Percentiles rank a stretch among this genome's conserved stretches.
Evolutionary conservation across 2,329 filamentous ascomycete species (phyloP).

Genomic region (Dactylonectria estremocensis): DNA sequence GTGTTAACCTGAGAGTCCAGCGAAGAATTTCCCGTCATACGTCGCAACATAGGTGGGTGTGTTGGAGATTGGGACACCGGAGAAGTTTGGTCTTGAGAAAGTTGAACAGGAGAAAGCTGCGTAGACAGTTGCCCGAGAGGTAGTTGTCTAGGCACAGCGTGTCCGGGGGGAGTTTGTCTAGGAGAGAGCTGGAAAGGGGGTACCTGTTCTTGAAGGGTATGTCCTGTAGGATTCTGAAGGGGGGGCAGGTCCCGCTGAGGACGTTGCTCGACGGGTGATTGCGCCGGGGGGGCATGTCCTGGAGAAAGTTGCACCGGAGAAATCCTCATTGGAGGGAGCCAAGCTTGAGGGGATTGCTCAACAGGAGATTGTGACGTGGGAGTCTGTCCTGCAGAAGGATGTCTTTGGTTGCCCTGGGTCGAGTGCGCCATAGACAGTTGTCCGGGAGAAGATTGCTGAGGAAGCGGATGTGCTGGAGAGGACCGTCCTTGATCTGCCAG

Average conservation of each 20-base stretch:
- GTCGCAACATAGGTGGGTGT: conserved; percentile 35
- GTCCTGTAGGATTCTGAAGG: background rate
- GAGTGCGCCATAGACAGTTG: background rate
- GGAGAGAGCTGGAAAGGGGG: background rate
- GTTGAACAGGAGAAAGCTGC: conserved; percentile 23
- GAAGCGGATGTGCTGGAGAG: background rate
- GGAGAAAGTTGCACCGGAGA: background rate
- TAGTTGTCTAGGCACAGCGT: background rate
- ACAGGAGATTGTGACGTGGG: background rate
- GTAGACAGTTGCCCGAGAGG: conserved; percentile 15
- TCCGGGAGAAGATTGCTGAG: background rate
- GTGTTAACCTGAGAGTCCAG: conserved; percentile 35
- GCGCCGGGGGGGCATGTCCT: background rate
- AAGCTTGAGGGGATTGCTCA: background rate
- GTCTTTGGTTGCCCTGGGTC: background rate
- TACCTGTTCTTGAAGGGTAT: conserved; percentile 9
- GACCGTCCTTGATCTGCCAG: background rate
- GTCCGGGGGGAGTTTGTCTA: background rate
- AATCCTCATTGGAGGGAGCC: background rate
- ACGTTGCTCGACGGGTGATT: background rate
- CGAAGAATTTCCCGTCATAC: conserved; percentile 34
- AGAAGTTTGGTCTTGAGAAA: conserved; percentile 20
- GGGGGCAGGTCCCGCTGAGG: conserved; percentile 1
- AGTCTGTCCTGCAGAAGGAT: background rate
- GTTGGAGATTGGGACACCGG: conserved; percentile 5